Percentiles rank a stretch among this genome's conserved stretches.
phyloP scores from a whole-genome alignment of 768 basidiomycete genomes.

The Lyophyllum atratum region DNA sequence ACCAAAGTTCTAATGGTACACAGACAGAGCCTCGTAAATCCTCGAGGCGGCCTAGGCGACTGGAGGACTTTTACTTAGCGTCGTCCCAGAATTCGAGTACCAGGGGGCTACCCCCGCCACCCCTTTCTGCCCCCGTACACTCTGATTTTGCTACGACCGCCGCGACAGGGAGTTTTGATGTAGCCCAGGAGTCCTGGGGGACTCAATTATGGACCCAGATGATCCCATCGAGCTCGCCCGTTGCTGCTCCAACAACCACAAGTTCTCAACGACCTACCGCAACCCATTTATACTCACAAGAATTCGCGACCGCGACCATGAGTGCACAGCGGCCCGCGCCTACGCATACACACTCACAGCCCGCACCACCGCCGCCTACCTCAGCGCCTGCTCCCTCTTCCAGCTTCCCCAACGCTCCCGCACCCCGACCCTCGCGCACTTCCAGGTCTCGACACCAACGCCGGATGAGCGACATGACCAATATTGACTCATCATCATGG shows the following conservation, averaged over 20 bases:
- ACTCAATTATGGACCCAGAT: background rate
- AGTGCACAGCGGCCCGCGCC: no score
- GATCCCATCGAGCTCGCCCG: background rate
- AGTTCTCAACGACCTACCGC: background rate
- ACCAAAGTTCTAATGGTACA: background rate
- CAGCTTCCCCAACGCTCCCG: background rate
- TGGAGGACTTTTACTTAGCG: background rate
- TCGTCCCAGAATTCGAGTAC: background rate
- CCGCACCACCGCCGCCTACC: background rate
- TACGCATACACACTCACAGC: background rate
- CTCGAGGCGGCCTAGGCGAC: background rate
- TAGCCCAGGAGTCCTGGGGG: background rate
- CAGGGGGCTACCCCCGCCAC: background rate
- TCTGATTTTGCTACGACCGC: background rate
- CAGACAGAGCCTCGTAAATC: background rate
- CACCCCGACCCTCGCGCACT: background rate
- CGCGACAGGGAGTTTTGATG: background rate
- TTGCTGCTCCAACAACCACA: background rate
- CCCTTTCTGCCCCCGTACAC: background rate
- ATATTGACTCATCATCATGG: background rate
- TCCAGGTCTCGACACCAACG: conserved; percentile 3
- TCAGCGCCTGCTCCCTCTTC: background rate
- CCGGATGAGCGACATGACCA: conserved; percentile 1
- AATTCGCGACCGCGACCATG: no score
- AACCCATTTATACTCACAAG: background rate